phyloP scores from a whole-genome alignment of 106 monocot genomes.

The Gastrodia elata region DNA sequence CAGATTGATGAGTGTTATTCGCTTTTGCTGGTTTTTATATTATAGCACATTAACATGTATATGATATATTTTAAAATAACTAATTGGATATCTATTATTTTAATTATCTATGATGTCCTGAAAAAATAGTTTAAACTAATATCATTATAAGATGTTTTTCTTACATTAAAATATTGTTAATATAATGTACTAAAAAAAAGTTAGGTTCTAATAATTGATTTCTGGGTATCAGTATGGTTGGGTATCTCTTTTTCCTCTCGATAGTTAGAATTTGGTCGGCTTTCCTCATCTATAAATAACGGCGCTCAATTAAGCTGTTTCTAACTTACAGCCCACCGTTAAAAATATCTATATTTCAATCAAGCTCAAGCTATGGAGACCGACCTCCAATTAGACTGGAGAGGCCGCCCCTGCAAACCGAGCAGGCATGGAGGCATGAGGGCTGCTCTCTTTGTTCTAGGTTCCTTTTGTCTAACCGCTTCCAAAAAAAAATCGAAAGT shows the following conservation, averaged over 20 bases:
- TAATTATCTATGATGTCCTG: too few relatives aligned
- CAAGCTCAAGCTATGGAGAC: constrained; percentile 4
- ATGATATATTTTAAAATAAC: too few relatives aligned
- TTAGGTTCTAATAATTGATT: too few relatives aligned
- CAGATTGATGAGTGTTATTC: too few relatives aligned
- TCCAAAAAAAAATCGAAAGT: background rate
- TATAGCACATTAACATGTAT: too few relatives aligned
- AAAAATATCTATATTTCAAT: background rate
- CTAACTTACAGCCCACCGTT: background rate
- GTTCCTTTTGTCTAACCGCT: constrained; percentile 18
- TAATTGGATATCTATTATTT: too few relatives aligned
- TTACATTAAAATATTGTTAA: too few relatives aligned
- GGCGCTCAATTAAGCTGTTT: background rate
- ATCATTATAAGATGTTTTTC: too few relatives aligned
- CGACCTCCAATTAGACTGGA: constrained; percentile 65
- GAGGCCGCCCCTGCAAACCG: constrained; percentile 61
- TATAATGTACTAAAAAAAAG: too few relatives aligned
- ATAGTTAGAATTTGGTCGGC: background rate
- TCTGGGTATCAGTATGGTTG: too few relatives aligned
- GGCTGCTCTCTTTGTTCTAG: constrained; percentile 82
- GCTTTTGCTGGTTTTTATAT: too few relatives aligned
- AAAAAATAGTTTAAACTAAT: too few relatives aligned
- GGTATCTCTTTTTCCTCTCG: background rate
- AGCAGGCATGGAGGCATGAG: constrained; percentile 78
- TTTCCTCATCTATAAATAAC: constrained; percentile 4